phyloP scores from a whole-genome alignment of 2,329 filamentous ascomycete genomes.

The Trichoderma brevicompactum region DNA sequence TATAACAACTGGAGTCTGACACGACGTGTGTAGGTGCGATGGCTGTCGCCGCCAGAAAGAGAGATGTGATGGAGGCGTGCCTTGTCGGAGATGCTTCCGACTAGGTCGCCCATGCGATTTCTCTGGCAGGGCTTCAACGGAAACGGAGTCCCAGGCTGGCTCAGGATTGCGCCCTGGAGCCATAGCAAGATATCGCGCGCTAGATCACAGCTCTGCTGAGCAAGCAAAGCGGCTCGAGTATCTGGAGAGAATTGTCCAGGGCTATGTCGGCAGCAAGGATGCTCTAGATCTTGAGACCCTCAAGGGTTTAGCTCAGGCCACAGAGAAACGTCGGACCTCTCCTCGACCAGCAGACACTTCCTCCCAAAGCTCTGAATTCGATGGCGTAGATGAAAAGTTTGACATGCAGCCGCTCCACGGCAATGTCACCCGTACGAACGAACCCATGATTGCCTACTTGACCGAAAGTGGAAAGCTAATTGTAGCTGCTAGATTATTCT shows the following conservation, averaged over 20 bases:
- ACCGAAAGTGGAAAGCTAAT: background rate
- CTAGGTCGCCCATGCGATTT: conserved; percentile 48
- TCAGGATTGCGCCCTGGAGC: background rate
- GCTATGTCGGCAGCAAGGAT: conserved; percentile 25
- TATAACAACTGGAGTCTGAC: background rate
- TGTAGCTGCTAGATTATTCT: conserved; percentile 49
- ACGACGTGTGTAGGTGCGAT: conserved; percentile 49
- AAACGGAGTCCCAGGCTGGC: conserved; percentile 14
- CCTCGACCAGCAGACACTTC: conserved; percentile 15
- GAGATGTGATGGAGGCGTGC: conserved; percentile 60
- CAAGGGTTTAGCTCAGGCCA: conserved; percentile 21
- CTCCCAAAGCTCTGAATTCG: conserved; percentile 33
- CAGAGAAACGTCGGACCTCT: conserved; percentile 11
- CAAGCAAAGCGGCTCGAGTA: conserved; percentile 29
- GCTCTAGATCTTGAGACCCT: conserved; percentile 30
- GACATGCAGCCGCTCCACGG: conserved; percentile 1
- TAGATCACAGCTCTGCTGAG: conserved; percentile 18
- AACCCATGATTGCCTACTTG: background rate
- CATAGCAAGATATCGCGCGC: conserved; percentile 12
- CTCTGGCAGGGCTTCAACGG: conserved; percentile 39
- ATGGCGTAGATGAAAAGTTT: conserved; percentile 32
- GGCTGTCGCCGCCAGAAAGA: conserved; percentile 60
- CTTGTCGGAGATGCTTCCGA: conserved; percentile 57
- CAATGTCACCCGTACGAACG: conserved; percentile 26
- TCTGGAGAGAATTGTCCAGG: conserved; percentile 27